Percentiles rank a stretch among this genome's conserved stretches.
Conservation (phyloP, 1,139 yeast species). For the Yamadazyma conglobata region DNA sequence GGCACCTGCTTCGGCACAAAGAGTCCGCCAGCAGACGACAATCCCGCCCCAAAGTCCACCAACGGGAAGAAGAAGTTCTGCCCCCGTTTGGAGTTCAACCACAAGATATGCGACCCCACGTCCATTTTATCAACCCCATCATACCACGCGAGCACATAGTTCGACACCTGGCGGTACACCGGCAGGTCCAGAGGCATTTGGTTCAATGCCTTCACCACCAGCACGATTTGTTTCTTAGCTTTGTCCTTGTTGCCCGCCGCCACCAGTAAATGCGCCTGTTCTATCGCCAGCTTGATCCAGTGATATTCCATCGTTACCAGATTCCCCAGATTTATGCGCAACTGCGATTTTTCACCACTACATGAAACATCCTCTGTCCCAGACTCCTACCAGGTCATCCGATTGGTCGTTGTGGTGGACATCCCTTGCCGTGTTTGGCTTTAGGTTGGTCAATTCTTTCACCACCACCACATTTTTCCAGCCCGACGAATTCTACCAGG, state of each 20-base stretch:
- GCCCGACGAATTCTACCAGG: conserved; percentile 94
- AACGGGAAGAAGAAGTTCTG: conserved; percentile 36
- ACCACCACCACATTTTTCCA: conserved; percentile 77
- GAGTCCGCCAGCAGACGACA: too few species aligned
- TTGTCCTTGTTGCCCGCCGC: conserved; percentile 9
- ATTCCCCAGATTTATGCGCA: not conserved
- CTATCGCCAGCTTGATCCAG: conserved; percentile 1
- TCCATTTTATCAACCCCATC: conserved; percentile 12
- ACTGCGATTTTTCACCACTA: conserved; percentile 1
- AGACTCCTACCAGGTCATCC: too few species aligned
- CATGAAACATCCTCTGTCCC: not conserved
- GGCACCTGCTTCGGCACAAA: too few species aligned
- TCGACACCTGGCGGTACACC: conserved; percentile 5
- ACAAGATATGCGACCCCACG: conserved; percentile 27
- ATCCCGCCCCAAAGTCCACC: conserved; percentile 18
- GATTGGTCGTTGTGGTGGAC: not conserved
- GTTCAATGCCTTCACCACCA: conserved; percentile 26
- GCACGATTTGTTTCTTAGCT: conserved; percentile 21
- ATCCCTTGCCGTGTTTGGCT: conserved; percentile 10
- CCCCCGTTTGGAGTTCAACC: conserved; percentile 43
- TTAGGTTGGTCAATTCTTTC: conserved; percentile 61
- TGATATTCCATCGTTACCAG: conserved; percentile 1
- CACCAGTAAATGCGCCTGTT: conserved; percentile 4
- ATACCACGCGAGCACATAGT: conserved; percentile 20
- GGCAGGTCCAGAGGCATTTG: too few species aligned